Conservation (phyloP, 2,329 filamentous ascomycete genomes). For the Tolypocladium ophioglossoides region DNA sequence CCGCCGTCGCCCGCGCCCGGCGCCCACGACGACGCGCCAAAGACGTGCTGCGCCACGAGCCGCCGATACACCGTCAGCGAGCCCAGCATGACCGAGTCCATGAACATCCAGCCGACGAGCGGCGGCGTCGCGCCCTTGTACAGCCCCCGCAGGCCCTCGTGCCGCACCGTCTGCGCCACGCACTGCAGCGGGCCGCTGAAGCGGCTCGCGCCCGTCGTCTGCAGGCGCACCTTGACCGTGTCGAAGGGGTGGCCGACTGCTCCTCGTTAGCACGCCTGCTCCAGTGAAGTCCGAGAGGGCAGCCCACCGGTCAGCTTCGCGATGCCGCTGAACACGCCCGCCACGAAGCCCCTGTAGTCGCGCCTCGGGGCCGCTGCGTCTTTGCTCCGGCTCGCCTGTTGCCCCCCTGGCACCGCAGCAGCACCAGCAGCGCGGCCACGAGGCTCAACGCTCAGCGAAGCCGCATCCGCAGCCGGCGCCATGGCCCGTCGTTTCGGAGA, state of each 20-base stretch:
- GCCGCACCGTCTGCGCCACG: conserved; percentile 68
- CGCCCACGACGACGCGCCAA: conserved; percentile 36
- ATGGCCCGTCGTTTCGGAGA: background rate
- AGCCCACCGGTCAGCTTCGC: conserved; percentile 71
- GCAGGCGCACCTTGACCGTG: conserved; percentile 90
- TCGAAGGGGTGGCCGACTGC: conserved; percentile 71
- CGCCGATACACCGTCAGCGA: conserved; percentile 85
- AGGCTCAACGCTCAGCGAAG: background rate
- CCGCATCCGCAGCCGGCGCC: background rate
- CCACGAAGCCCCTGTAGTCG: conserved; percentile 91
- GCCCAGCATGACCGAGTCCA: conserved; percentile 87
- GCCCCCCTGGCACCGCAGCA: too few species aligned
- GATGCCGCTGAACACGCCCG: conserved; percentile 90
- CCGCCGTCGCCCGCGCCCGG: conserved; percentile 13
- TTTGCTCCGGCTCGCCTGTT: too few species aligned
- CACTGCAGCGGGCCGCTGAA: conserved; percentile 86
- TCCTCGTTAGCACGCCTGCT: background rate
- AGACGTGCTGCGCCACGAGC: conserved; percentile 70
- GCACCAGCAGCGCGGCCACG: background rate
- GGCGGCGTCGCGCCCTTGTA: conserved; percentile 95
- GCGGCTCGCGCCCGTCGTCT: conserved; percentile 67
- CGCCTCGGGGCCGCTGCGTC: conserved; percentile 13
- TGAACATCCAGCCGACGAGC: conserved; percentile 95
- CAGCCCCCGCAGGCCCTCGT: conserved; percentile 74
- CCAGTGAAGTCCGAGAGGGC: background rate